A percentile compares a stretch with the other conserved stretches of the same genome.
These are phyloP conservation scores for Chlorella vulgaris DNA, from an alignment of 139 green algal species.

Conservation along the genomic window DNA sequence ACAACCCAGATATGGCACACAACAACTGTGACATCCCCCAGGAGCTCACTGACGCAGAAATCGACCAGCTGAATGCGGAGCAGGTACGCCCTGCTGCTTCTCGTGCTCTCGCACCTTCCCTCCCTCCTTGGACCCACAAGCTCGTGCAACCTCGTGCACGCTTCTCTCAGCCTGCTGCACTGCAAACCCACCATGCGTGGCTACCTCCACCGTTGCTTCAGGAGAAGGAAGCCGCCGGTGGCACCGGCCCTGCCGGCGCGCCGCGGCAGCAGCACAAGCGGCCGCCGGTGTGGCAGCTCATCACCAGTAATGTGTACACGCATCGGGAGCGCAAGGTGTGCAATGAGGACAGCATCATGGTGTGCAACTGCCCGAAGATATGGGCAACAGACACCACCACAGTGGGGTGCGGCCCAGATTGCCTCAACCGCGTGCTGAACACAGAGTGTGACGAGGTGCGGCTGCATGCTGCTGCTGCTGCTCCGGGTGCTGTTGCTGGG, in stretches of 20 bases:
- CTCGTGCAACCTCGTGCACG: no score
- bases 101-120: no score
- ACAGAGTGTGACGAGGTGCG: constrained; percentile 87
- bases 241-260: background rate
- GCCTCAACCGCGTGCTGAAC: constrained; percentile 94
- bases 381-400: constrained; percentile 28
- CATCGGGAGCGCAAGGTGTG: constrained; percentile 77
- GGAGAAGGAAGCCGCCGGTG: background rate
- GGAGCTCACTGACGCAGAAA: constrained; percentile 86
- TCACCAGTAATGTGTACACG: constrained; percentile 81
- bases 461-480: background rate
- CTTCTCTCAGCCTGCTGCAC: no score
- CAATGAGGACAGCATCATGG: constrained; percentile 95
- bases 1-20: constrained; percentile 76
- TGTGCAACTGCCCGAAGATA: constrained; percentile 84
- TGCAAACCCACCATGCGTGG: no score
- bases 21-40: constrained; percentile 77
- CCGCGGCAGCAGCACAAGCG: constrained; percentile 17
- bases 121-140: no score
- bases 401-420: constrained; percentile 85
- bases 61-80: constrained; percentile 65
- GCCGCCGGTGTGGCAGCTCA: constrained; percentile 83
- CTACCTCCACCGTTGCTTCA: background rate
- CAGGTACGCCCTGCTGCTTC: constrained; percentile 32
- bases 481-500: background rate